These are phyloP conservation scores for Echinochloa phyllopogon DNA, from an alignment of 176 grass and related monocot species.

Conservation along the genomic window DNA sequence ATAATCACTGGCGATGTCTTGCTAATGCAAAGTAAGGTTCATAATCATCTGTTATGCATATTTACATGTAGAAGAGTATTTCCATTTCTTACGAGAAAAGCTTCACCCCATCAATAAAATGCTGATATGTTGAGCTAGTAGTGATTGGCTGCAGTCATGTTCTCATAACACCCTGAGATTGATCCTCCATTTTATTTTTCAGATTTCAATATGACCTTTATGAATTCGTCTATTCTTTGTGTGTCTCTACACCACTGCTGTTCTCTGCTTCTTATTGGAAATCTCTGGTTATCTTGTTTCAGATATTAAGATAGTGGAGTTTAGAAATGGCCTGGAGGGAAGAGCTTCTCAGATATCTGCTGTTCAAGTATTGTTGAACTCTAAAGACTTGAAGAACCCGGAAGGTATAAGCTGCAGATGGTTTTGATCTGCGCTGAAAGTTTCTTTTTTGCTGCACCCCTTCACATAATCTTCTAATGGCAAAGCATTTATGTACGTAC, in stretches of 20 bases:
- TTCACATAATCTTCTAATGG: not conserved
- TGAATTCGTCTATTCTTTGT: not conserved
- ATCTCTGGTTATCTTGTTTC: slow-evolving; percentile 24
- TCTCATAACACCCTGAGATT: not conserved
- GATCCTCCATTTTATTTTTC: not conserved
- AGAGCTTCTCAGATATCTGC: slow-evolving; percentile 58
- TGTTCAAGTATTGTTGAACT: slow-evolving; percentile 48
- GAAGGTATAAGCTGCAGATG: slow-evolving; percentile 42
- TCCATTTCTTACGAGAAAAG: not conserved
- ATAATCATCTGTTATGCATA: not conserved
- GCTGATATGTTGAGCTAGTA: not conserved
- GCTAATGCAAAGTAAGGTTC: slow-evolving; percentile 63
- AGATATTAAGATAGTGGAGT: slow-evolving; percentile 75
- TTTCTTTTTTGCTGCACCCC: not conserved
- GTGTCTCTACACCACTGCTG: not conserved
- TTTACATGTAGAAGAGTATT: not conserved
- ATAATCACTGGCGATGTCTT: slow-evolving; percentile 54
- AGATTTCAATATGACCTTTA: not conserved
- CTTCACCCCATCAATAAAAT: not conserved
- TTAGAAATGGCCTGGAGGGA: slow-evolving; percentile 63
- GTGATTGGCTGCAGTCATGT: not conserved
- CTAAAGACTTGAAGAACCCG: slow-evolving; percentile 32
- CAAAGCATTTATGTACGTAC: not conserved
- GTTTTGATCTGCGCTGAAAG: not conserved
- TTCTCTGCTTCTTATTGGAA: not conserved